phyloP scores from a whole-genome alignment of 2,329 filamentous ascomycete genomes.

The Stromatinia cepivora region DNA sequence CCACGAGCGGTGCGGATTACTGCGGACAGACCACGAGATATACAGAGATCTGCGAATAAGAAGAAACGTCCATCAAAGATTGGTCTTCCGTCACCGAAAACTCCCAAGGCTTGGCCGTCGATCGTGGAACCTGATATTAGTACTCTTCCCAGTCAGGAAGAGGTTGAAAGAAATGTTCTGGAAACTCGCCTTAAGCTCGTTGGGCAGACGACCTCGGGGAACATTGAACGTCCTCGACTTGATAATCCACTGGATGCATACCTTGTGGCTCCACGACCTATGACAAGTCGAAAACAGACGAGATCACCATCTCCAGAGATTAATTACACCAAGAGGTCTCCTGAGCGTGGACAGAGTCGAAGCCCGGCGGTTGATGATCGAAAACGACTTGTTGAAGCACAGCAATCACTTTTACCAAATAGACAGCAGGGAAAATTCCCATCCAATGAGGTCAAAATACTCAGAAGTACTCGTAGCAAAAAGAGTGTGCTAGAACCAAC shows the following conservation, averaged over 20 bases:
- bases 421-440: background rate
- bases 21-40: background rate
- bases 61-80: background rate
- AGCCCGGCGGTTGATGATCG: background rate
- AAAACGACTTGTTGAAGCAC: background rate
- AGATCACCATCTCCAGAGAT: background rate
- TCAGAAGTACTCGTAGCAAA: background rate
- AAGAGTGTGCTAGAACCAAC: background rate
- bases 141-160: conserved; percentile 15
- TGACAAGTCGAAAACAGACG: background rate
- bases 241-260: background rate
- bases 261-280: conserved; percentile 5
- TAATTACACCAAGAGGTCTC: background rate
- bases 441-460: background rate
- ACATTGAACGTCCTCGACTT: background rate
- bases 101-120: conserved; percentile 20
- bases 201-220: background rate
- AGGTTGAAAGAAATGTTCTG: background rate
- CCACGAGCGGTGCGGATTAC: conserved; percentile 3
- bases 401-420: background rate
- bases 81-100: conserved; percentile 17
- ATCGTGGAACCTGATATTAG: conserved; percentile 14
- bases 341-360: background rate
- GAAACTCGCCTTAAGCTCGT: conserved; percentile 1
- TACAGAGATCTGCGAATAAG: background rate